Conservation (phyloP, 495 filamentous ascomycete species). For the Hypoxylon rickii region DNA sequence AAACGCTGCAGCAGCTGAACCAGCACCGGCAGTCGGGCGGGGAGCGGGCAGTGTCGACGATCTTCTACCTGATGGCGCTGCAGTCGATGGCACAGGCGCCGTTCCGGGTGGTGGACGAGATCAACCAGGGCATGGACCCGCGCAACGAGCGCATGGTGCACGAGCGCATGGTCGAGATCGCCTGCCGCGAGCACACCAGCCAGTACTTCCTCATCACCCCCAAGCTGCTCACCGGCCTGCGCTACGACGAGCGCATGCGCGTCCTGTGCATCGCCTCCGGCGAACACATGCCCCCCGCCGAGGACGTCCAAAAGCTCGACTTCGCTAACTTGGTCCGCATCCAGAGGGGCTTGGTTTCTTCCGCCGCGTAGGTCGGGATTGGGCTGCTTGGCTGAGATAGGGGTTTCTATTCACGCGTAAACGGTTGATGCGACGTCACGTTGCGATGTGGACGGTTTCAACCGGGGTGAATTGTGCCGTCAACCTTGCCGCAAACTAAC, state of each 20-base stretch:
- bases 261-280: constrained; percentile 93
- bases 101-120: constrained; percentile 99
- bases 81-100: constrained; percentile 91
- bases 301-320: constrained; percentile 57
- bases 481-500: no score
- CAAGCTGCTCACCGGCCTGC: constrained; percentile 84
- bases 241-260: constrained; percentile 87
- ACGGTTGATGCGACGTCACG: no score
- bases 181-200: constrained; percentile 72
- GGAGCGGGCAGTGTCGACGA: constrained; percentile 93
- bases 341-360: constrained; percentile 42
- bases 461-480: no score
- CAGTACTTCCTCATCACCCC: constrained; percentile 97
- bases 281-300: constrained; percentile 74
- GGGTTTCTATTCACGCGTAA: no score
- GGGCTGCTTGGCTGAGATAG: background rate
- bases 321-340: constrained; percentile 57
- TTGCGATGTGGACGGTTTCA: no score
- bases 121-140: constrained; percentile 99
- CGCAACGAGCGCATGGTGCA: constrained; percentile 98
- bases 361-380: constrained; percentile 26
- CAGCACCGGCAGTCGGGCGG: constrained; percentile 95
- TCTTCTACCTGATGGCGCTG: constrained; percentile 99
- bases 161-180: constrained; percentile 93
- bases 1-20: constrained; percentile 80